Evolutionary conservation across 2,329 filamentous ascomycete species (phyloP).

Genomic region (Aureobasidium sp.): DNA sequence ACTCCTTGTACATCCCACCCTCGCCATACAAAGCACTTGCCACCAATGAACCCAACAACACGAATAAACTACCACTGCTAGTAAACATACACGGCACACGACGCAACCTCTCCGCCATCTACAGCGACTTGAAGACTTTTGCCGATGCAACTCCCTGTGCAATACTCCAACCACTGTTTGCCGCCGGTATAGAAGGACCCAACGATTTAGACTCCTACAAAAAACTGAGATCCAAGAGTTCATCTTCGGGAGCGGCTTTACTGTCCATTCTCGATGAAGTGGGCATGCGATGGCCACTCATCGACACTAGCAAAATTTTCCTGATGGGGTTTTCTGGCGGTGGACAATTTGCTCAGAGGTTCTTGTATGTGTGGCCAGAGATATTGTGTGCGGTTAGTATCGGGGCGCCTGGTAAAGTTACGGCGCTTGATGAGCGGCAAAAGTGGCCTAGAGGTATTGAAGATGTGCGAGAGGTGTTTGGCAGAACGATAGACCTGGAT

Average conservation of each 20-base stretch:
- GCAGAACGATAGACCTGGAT: neutral
- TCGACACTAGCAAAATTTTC: neutral
- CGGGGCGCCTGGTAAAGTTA: constrained; percentile 3
- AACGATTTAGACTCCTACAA: constrained; percentile 14
- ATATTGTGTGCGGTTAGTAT: neutral
- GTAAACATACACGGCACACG: constrained; percentile 8
- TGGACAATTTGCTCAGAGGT: constrained; percentile 8
- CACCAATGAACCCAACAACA: neutral
- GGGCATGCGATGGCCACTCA: neutral
- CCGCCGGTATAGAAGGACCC: neutral
- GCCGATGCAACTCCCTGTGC: constrained; percentile 3
- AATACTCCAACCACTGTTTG: constrained; percentile 1
- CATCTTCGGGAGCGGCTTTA: neutral
- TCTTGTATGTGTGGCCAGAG: neutral
- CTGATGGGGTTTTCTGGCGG: constrained; percentile 11
- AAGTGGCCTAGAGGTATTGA: neutral
- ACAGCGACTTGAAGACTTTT: neutral
- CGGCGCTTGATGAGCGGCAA: neutral
- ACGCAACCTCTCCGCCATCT: constrained; percentile 9
- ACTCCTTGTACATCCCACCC: constrained; percentile 1
- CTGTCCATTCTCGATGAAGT: constrained; percentile 7
- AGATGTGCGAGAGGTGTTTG: neutral
- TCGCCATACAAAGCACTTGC: neutral
- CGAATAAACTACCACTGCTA: neutral
- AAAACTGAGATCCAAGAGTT: neutral